Evolutionary conservation across 192 early-diverging fungal genomes (phyloP).

Genomic region (Backusella sp.): DNA sequence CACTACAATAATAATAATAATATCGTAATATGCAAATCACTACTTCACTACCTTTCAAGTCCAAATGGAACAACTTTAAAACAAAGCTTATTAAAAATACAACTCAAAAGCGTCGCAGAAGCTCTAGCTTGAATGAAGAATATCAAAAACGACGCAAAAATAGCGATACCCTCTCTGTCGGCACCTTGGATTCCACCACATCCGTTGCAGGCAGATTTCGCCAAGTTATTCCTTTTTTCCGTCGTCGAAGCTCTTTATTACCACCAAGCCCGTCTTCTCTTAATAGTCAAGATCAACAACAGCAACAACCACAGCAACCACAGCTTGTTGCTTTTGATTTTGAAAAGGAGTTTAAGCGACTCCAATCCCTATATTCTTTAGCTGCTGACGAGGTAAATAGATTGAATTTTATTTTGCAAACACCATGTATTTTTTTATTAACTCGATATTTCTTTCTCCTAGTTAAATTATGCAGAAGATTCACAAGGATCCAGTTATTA

Average conservation of each 20-base stretch:
- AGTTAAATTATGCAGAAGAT: constrained; percentile 19
- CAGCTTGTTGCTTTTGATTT: neutral
- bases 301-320: neutral
- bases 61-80: constrained; percentile 5
- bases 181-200: neutral
- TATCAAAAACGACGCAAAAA: neutral
- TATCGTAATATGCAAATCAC: neutral
- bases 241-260: neutral
- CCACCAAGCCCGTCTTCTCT: neutral
- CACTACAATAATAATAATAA: neutral
- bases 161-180: constrained; percentile 10
- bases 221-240: constrained; percentile 7
- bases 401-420: neutral
- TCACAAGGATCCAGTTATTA: constrained; percentile 18
- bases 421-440: neutral
- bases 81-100: neutral
- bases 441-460: neutral
- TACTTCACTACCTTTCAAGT: constrained; percentile 12
- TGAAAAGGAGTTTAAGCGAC: constrained; percentile 1
- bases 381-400: constrained; percentile 15
- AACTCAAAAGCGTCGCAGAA: neutral
- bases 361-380: constrained; percentile 3
- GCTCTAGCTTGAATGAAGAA: neutral
- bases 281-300: neutral
- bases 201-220: constrained; percentile 11